phyloP scores from a whole-genome alignment of 257 asterid genomes.

The Orobanche coerulescens region DNA sequence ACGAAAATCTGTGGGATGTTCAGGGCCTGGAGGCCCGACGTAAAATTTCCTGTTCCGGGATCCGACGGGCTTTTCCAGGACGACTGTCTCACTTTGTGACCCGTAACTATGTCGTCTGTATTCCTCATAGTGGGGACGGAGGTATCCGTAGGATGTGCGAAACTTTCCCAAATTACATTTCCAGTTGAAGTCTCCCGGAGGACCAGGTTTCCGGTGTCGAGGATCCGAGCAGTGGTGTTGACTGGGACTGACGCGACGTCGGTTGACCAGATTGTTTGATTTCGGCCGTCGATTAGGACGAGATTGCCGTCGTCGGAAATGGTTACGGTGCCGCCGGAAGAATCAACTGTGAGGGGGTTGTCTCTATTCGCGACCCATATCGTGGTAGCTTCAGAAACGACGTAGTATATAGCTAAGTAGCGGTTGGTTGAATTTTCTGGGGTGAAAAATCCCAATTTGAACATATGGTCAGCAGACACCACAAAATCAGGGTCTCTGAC shows the following conservation, averaged over 20 bases:
- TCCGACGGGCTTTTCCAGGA: conserved; percentile 16
- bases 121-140: no score
- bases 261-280: no score
- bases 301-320: no score
- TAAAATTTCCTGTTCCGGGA: conserved; percentile 29
- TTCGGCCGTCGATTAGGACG: no score
- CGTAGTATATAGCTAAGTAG: neutral
- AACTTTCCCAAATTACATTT: no score
- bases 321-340: neutral
- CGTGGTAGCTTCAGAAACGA: neutral
- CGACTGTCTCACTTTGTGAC: no score
- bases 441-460: neutral
- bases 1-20: conserved; percentile 18
- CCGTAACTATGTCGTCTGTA: no score
- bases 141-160: no score
- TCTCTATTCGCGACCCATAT: neutral
- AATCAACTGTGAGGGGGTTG: neutral
- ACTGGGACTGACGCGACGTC: no score
- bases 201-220: no score
- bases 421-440: neutral
- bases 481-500: neutral
- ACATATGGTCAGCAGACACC: neutral
- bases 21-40: conserved; percentile 17
- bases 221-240: no score
- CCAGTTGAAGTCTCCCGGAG: no score